These are phyloP conservation scores for Corrigiola litoralis DNA, from an alignment of 179 eudicot species.

Conservation along the genomic window DNA sequence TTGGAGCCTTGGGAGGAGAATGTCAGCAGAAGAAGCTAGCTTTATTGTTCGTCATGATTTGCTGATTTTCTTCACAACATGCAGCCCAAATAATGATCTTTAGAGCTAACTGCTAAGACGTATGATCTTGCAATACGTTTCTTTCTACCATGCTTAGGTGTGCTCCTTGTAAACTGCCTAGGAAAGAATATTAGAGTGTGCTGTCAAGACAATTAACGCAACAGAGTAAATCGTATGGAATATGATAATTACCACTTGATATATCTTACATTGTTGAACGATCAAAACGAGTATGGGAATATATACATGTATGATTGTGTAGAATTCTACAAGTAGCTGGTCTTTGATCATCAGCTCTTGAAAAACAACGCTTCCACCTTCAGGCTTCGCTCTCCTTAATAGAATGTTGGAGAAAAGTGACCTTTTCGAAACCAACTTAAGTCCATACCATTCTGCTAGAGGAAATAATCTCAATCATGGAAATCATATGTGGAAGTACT, in stretches of 20 bases:
- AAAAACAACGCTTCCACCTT: slow-evolving; percentile 15
- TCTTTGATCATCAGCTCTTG: slow-evolving; percentile 18
- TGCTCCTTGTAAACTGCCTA: background rate
- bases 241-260: background rate
- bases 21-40: background rate
- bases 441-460: background rate
- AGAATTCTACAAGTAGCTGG: slow-evolving; percentile 23
- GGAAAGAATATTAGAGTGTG: background rate
- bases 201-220: slow-evolving; percentile 16
- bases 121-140: background rate
- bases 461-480: background rate
- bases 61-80: background rate
- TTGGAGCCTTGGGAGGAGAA: too few relatives aligned
- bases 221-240: background rate
- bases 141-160: slow-evolving; percentile 2
- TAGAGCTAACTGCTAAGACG: background rate
- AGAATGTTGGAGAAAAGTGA: background rate
- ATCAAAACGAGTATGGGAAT: slow-evolving; percentile 11
- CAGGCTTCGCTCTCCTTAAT: slow-evolving; percentile 10
- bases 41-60: background rate
- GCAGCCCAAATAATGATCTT: slow-evolving; percentile 3
- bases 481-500: slow-evolving; percentile 13
- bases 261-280: background rate
- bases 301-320: slow-evolving; percentile 20
- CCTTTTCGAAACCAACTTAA: background rate